Conservation (phyloP, 495 filamentous ascomycete species). For the Penicillium atrosanguineum region DNA sequence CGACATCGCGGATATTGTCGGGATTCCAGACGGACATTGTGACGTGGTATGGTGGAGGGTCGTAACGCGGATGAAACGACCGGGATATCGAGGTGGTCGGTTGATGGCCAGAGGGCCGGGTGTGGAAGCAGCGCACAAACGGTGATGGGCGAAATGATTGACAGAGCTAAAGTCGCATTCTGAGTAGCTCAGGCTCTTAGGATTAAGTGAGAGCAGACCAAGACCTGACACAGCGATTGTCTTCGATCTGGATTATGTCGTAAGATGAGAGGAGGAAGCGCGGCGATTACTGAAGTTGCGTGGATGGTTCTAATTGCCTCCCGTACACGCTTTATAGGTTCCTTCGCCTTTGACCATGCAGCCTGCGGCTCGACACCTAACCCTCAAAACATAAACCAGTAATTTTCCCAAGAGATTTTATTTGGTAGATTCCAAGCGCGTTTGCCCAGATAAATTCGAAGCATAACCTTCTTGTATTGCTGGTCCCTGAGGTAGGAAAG, state of each 20-base stretch:
- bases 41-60: neutral
- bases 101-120: neutral
- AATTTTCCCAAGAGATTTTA: too few relatives aligned
- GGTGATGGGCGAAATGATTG: neutral
- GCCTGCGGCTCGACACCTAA: too few relatives aligned
- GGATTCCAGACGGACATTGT: slow-evolving; percentile 81
- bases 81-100: neutral
- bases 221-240: neutral
- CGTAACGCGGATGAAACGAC: slow-evolving; percentile 1
- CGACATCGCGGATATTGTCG: slow-evolving; percentile 91
- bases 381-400: too few relatives aligned
- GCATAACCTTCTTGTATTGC: slow-evolving; percentile 2
- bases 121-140: neutral
- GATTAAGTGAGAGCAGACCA: neutral
- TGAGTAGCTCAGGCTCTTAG: slow-evolving; percentile 4
- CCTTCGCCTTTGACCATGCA: neutral
- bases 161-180: slow-evolving; percentile 15
- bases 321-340: slow-evolving; percentile 14
- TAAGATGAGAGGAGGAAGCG: slow-evolving; percentile 8
- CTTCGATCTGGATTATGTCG: neutral
- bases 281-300: slow-evolving; percentile 20
- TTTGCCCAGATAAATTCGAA: neutral
- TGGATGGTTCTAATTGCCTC: slow-evolving; percentile 4
- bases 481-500: neutral
- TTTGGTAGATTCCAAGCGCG: neutral